Percentiles rank a stretch among this genome's conserved stretches.
Evolutionary conservation across 257 asterid species (phyloP).

Genomic region (Solanum pennellii): DNA sequence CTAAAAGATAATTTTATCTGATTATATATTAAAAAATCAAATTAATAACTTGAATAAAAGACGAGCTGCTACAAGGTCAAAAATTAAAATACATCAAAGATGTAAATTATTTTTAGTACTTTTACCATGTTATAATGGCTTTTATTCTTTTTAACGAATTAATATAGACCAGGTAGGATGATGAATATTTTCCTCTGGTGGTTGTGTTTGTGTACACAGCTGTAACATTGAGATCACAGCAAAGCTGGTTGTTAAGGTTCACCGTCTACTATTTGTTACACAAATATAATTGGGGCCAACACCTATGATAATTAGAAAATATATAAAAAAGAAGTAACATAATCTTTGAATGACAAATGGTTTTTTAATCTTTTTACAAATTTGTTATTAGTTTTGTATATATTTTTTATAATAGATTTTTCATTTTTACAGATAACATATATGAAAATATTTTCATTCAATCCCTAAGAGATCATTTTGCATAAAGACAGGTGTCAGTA

Average conservation of each 20-base stretch:
- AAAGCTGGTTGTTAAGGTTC: not conserved
- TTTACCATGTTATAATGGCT: not conserved
- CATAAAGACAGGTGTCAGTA: not conserved
- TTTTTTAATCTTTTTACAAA: not conserved
- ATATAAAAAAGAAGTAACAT: not conserved
- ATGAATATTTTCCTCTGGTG: not conserved
- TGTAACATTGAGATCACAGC: not conserved
- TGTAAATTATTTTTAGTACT: not conserved
- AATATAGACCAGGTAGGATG: not conserved
- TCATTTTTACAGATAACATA: not conserved
- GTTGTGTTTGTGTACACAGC: not conserved
- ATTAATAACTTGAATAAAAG: not conserved
- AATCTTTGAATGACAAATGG: not conserved
- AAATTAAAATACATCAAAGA: not conserved
- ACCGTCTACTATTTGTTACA: not conserved
- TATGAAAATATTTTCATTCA: not conserved
- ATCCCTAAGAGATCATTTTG: not conserved
- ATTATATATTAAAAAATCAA: not conserved
- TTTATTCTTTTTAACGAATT: not conserved
- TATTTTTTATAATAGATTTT: too few relatives aligned
- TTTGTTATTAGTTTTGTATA: too few relatives aligned
- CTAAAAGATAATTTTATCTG: not conserved
- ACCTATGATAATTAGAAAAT: not conserved
- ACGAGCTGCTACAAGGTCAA: not conserved
- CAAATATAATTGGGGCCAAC: not conserved